Base-by-base conservation (phyloP, 257 asterid species). In the Capsicum chinense region DNA sequence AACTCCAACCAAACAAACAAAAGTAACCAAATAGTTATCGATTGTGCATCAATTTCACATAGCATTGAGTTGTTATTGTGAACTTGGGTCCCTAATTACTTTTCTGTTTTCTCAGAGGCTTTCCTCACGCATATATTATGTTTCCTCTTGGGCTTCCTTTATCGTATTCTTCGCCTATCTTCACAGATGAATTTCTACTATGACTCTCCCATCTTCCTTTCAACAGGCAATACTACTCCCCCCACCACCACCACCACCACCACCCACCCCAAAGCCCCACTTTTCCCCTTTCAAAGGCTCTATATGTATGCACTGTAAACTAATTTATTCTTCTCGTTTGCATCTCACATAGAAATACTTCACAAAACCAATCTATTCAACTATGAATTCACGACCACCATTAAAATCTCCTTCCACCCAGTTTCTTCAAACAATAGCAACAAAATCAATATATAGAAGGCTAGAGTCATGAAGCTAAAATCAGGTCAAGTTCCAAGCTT, bases 31-130 rank as follows among this genome's bases (percentile, higher is more conserved):
- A 76, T 35, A 7, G 3, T 26, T 10, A 54, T 76, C 14, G 81
- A 52, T 7, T 14, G 81, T 76, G 64, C 64, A 52, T 76, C 81
- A 52, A 50, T 74, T 50, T 76, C 63, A 52, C 21, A 76, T 12
- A 13, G n/a, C 63, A 52, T 26, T 54, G 81, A 26, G 15, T 76
- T 76, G 19, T 11, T 54, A 4, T 76, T 54, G 64, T 52, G 48
- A 78, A 8, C 26, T 78, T 54, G 5, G 26, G 16, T 33, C 48
- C 62, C 48, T 21, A 26, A 56, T 78, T 54, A 26, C 26, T 54
- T 14, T 21, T 14, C 82, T 12, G 2, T 78, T 26, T 14, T 76
- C 64, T 58, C 14, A 78, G 16, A 54, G 9, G 16, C 50, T 78
- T 26, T 17, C 47, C 64, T 26, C 64, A 54, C 7, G 14, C 82